Evolutionary conservation across 1,284 basidiomycete species (phyloP).

Genomic region (Pascua sp.): DNA sequence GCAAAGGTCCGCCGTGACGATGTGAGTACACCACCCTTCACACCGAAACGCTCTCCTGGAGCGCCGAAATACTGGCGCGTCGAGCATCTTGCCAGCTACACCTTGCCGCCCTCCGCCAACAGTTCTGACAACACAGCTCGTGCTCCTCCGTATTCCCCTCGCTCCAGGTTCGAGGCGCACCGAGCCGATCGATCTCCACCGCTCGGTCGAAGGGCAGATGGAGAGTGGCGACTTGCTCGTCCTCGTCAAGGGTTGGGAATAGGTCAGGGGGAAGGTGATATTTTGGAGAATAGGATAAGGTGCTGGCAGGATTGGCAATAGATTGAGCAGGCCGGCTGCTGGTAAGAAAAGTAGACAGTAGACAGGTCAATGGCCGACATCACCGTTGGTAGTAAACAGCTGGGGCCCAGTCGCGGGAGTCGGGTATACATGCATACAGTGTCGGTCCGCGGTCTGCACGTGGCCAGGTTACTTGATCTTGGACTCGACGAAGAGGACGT

Average conservation of each 20-base stretch:
- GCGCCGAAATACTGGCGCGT: no score
- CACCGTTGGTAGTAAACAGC: not conserved
- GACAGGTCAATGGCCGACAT: no score
- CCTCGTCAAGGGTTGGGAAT: slow-evolving; percentile 18
- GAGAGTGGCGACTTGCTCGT: slow-evolving; percentile 24
- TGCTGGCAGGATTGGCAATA: no score
- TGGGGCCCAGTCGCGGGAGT: not conserved
- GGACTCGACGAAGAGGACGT: slow-evolving; percentile 66
- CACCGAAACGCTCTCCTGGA: no score
- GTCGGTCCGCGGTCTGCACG: not conserved
- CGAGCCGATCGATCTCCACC: slow-evolving; percentile 16
- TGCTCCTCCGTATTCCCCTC: slow-evolving; percentile 17
- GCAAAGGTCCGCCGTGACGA: slow-evolving; percentile 13
- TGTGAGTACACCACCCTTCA: not conserved
- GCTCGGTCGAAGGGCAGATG: slow-evolving; percentile 17
- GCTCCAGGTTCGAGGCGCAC: slow-evolving; percentile 7
- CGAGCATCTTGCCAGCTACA: no score
- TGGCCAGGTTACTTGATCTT: slow-evolving; percentile 56
- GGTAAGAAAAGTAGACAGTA: no score
- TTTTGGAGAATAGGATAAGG: not conserved
- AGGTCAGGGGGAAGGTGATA: no score
- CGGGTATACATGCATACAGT: slow-evolving; percentile 22
- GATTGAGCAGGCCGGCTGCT: no score
- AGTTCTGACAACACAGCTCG: slow-evolving; percentile 10
- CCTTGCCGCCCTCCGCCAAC: no score